Base-by-base conservation (phyloP, 805 yeast species). In the Kazachstania viticola region DNA sequence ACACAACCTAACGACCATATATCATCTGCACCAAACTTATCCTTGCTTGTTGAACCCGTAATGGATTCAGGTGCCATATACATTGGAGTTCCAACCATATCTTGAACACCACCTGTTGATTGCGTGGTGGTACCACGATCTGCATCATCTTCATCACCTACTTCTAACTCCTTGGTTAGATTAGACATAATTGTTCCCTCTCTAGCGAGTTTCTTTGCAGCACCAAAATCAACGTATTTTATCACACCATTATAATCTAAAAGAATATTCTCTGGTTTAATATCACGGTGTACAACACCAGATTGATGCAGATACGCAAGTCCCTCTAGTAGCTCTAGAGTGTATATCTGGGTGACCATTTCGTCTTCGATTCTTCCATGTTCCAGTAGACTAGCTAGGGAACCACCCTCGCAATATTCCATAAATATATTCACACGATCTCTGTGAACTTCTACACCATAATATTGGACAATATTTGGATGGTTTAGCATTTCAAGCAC, bases 1-100 rank as follows among this genome's bases (percentile, higher is more conserved):
- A 95, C 88, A 56, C 98, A 91, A 3, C 98, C 98, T 26, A 88
- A 62, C 0, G 98, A 84, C 98, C 98, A 91, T 21, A 91, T 81
- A 59, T 91, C 98, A 29, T 58, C 60, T 4, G 67, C 57, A 21
- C 65, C 67, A 31, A 61, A 55, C 24, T 50, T 51, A 2, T 59
- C 55, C 25, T 56, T 55, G 26, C 40, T 44, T 9, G 70, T 67
- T 18, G 73, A 59, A 2, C 96, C 96, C 1, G 91, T 82, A 36
- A 91, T 83, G 0, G 83, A 81, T 49, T 91, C 98, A 0, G 98
- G 98, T 0, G 97, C 84, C 97, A 91, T 88, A 59, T 91, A 91
- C 96, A 88, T 91, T 12, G 97, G 97, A 0, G 98, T 91, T 25
- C 98, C 98, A 2, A 94, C 53, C 65, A 62, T 53, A 37, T 60